Evolutionary conservation across 108 stramenopile genomes (phyloP), one percentile per base, ranked within the genome.

Genomic region (Fragilariopsis cylindrus): DNA sequence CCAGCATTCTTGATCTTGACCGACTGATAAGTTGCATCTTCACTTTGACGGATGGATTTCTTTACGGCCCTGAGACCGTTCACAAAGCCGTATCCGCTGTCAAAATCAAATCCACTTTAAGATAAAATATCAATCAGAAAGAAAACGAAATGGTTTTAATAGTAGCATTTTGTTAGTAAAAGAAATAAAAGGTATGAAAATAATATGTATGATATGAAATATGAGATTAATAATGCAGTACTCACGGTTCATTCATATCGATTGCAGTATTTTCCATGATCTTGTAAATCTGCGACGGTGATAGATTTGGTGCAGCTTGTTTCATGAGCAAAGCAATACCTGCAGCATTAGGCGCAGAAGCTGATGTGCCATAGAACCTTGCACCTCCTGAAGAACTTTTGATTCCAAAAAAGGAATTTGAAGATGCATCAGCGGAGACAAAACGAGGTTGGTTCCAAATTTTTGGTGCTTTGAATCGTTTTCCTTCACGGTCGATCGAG

Each of bases 331-430:
- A 44, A 4, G 78, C 78, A 7, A 79, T 56, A 39, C 73, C 73
- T 7, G 78, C 78, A 41, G 49, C 78, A 48, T 79, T 67, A n/a
- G 78, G 67, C 12, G 67, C 73, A 8, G 78, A 48, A 15, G 73
- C 78, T 15, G 70, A 71, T 16, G 73, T 79, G 15, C 75, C 68
- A 72, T 3, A 72, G 53, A 65, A 65, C 7, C 45, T 41, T 50
- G 11, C 47, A n/a, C 42, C 30, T 11, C 52, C 52, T n/a, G 15
- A 53, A 53, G 52, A 2, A 53, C n/a, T 1, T 12, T 12, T 13
- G 0, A 1, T 1, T 19, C 71, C 71, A 48, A 78, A 78, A 48
- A 78, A 78, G 43, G 71, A 65, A 6, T 50, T 78, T 8, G 5
- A 21, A 7, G 43, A 30, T n/a, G 62, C 64, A 67, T 78, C 71